Conservation (phyloP, 352 stramenopile species). For the Globisporangium orthogonon region DNA sequence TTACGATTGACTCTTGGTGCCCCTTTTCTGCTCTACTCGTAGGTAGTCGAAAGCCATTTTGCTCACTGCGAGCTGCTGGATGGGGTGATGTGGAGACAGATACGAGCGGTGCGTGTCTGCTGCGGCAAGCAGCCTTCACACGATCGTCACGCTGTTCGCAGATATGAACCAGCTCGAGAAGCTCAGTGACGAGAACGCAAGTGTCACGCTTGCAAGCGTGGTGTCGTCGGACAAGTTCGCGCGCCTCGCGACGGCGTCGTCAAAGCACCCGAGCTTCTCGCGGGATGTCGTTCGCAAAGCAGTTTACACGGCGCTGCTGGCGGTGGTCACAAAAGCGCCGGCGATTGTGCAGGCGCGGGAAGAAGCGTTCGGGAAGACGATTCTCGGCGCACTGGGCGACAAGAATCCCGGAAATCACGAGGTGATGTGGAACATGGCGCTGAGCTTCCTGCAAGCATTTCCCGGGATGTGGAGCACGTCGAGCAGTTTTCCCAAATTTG, state of each 20-base stretch:
- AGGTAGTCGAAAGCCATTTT: no score
- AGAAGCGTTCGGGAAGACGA: conserved; percentile 65
- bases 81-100: neutral
- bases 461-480: conserved; percentile 34
- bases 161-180: conserved; percentile 30
- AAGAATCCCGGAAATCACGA: conserved; percentile 64
- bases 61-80: neutral
- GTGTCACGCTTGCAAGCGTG: conserved; percentile 37
- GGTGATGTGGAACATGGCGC: conserved; percentile 64
- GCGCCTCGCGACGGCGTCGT: conserved; percentile 42
- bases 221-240: conserved; percentile 59
- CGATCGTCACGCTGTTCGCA: conserved; percentile 43
- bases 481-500: conserved; percentile 51
- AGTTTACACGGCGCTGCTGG: conserved; percentile 50
- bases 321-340: conserved; percentile 36
- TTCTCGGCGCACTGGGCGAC: conserved; percentile 61
- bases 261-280: conserved; percentile 75
- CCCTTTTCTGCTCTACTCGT: neutral
- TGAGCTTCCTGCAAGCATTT: conserved; percentile 62
- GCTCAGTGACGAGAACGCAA: conserved; percentile 26
- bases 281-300: conserved; percentile 59
- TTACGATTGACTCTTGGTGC: no score
- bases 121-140: conserved; percentile 50
- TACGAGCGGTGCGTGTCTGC: conserved; percentile 60
- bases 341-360: conserved; percentile 33